Conservation (phyloP, 176 grass and related monocot species). For the Otatea glauca region DNA sequence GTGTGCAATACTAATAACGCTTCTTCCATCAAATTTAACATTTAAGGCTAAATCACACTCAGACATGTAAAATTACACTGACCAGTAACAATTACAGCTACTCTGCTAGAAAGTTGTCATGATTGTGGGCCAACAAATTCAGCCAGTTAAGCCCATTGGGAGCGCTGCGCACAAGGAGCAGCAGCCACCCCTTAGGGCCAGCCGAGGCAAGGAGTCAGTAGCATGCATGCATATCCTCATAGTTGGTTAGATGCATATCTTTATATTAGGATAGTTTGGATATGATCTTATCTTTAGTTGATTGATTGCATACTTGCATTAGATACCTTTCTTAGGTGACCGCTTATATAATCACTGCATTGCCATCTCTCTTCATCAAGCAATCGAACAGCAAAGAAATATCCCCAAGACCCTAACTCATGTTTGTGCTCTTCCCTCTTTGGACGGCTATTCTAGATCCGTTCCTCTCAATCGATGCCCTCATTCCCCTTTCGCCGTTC, state of each 20-base stretch:
- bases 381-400: not conserved
- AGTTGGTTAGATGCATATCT: not conserved
- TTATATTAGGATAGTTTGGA: not conserved
- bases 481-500: not conserved
- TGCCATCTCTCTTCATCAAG: slow-evolving; percentile 11
- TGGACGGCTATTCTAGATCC: not conserved
- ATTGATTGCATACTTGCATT: not conserved
- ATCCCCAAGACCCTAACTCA: not conserved
- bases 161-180: not conserved
- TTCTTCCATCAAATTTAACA: not conserved
- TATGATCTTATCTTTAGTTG: no score
- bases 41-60: not conserved
- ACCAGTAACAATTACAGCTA: not conserved
- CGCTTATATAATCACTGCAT: not conserved
- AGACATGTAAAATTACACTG: not conserved
- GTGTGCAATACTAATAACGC: not conserved
- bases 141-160: not conserved
- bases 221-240: slow-evolving; percentile 1
- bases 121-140: not conserved
- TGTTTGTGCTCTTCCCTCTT: not conserved
- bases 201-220: not conserved
- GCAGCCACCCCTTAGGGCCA: not conserved
- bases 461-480: not conserved
- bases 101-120: not conserved
- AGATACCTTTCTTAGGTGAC: not conserved